Base-by-base conservation (phyloP, 2,329 filamentous ascomycete genomes). In the Septoria linicola region DNA sequence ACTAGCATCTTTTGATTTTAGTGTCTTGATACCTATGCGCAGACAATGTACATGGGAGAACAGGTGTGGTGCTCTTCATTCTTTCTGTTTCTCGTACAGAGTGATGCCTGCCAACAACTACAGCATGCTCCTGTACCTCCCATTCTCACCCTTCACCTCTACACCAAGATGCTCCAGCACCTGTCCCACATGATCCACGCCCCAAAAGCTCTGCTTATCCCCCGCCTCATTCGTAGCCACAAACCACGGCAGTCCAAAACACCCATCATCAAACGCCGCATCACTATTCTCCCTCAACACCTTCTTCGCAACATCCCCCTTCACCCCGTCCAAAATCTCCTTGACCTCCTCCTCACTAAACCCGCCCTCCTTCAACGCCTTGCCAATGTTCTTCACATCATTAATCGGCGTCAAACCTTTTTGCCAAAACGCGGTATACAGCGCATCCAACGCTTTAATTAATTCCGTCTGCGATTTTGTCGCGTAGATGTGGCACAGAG, bases 171-270 rank as follows among this genome's bases (percentile, higher is more conserved):
- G 76, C 49, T 78, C 73, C 34, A 72, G 70, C 2, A 84, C 68
- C 60, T 78, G 75, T 1, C 76, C 80, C 36, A 84, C 57, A 65
- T 82, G 80, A 69, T 84, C 81, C 11, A 84, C 75, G 0, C 81
- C 81, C 77, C 79, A 84, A 59, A 79, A 83, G 1, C 67, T 67
- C 56, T 83, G 79, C 31, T 65, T 80, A 60, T 77, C 66, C 0
- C 80, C 80, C 43, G 77, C 68, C 5, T 65, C 44, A 64, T 83
- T 80, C 41, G 74, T 80, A 46, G 79, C 81, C 45, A 72, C 67
- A 61, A 82, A 80, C 76, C 79, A 84, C 2, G 81, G 81, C 46
- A 84, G 61, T 1, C 81, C 81, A 70, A 85, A 85, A 1, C 78
- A 79, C 1, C 80, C 81, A 19, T 76, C 71, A 19, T 68, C 66